Percentiles rank a stretch among this genome's conserved stretches.
phyloP scores from a whole-genome alignment of 2,329 filamentous ascomycete species.

The Aspergillus piperis region DNA sequence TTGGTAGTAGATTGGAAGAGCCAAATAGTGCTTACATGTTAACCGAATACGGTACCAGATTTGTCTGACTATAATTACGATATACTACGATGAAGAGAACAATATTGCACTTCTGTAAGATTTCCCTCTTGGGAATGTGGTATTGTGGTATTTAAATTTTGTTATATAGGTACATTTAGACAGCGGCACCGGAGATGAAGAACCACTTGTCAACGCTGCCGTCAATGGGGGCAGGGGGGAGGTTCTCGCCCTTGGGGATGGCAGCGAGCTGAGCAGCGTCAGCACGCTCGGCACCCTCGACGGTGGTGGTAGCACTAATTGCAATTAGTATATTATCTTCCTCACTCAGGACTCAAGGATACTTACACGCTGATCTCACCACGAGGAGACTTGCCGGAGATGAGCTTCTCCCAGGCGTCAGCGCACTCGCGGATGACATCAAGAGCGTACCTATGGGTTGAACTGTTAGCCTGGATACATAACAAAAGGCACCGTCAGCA shows the following conservation, averaged over 20 bases:
- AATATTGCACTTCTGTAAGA: background rate
- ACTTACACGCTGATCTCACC: slow-evolving; percentile 82
- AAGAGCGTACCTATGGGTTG: slow-evolving; percentile 71
- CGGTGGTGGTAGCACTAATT: slow-evolving; percentile 74
- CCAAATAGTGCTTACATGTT: background rate
- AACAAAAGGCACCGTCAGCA: slow-evolving; percentile 2
- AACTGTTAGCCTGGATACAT: slow-evolving; percentile 17
- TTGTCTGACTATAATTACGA: background rate
- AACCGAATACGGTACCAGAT: no score
- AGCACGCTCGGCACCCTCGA: slow-evolving; percentile 69
- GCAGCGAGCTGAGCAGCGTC: slow-evolving; percentile 69
- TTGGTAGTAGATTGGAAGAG: no score
- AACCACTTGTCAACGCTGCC: slow-evolving; percentile 99
- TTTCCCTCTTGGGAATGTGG: slow-evolving; percentile 13
- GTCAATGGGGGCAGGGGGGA: slow-evolving; percentile 85
- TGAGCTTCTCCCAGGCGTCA: slow-evolving; percentile 95
- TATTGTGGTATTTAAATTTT: slow-evolving; percentile 33
- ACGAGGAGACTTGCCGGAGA: slow-evolving; percentile 80
- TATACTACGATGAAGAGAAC: background rate
- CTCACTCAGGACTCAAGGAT: background rate
- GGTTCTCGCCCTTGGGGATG: slow-evolving; percentile 77
- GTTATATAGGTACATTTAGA: slow-evolving; percentile 53
- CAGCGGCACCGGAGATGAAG: slow-evolving; percentile 97
- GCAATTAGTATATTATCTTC: background rate
- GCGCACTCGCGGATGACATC: slow-evolving; percentile 94